Conservation (phyloP, 139 green algal genomes). For the Chara braunii region DNA sequence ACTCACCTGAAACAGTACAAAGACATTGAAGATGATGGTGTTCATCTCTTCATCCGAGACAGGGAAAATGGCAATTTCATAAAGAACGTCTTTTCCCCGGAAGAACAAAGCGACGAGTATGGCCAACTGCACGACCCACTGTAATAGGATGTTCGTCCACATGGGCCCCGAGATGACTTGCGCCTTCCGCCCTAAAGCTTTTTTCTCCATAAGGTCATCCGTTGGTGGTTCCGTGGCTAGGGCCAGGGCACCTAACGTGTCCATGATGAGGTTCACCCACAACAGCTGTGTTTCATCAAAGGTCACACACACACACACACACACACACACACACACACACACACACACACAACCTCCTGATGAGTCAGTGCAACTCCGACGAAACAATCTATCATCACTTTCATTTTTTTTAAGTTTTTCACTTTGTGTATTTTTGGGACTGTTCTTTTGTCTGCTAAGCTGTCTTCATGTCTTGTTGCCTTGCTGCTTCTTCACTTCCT, state of each 20-base stretch:
- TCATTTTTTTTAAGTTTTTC: no score
- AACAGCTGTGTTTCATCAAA: no score
- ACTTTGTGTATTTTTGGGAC: no score
- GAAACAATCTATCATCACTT: no score
- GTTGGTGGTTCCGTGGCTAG: slow-evolving; percentile 85
- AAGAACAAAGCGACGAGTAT: slow-evolving; percentile 68
- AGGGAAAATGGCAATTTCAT: neutral
- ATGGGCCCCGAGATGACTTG: slow-evolving; percentile 80
- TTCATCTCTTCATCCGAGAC: neutral
- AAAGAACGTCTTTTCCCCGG: neutral
- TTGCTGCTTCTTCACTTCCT: no score
- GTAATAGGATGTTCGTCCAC: slow-evolving; percentile 82
- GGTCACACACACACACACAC: no score
- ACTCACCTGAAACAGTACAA: slow-evolving; percentile 63
- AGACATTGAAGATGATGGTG: slow-evolving; percentile 84
- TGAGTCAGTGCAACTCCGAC: no score
- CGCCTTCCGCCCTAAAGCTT: slow-evolving; percentile 75
- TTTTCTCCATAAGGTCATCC: slow-evolving; percentile 65
- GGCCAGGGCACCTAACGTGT: slow-evolving; percentile 76
- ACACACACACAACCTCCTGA: no score
- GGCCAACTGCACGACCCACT: slow-evolving; percentile 70
- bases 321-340: no score
- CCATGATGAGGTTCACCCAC: slow-evolving; percentile 99
- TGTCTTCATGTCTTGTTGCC: no score
- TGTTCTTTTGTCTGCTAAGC: no score